phyloP scores from a whole-genome alignment of 2,329 filamentous ascomycete genomes.

The Colletotrichum tropicicola region DNA sequence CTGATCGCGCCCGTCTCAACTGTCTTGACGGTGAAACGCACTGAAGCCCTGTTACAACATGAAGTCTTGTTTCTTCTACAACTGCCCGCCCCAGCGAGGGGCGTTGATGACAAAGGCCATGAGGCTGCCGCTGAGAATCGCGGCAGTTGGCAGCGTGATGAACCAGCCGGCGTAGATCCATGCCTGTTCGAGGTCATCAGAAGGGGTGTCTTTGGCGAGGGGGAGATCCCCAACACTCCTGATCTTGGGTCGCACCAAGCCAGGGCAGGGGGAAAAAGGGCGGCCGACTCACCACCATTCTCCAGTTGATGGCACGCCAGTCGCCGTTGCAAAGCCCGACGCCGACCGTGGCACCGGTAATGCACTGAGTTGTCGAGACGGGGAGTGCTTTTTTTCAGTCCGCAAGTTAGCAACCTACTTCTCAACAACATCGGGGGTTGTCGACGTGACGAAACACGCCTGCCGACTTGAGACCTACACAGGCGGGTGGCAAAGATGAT shows the following conservation, averaged over 20 bases:
- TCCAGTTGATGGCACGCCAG: slow-evolving; percentile 69
- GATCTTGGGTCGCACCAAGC: neutral
- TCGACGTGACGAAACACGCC: slow-evolving; percentile 11
- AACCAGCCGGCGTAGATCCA: slow-evolving; percentile 70
- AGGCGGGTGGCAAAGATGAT: slow-evolving; percentile 15
- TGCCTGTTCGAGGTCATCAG: slow-evolving; percentile 32
- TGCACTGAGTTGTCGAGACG: slow-evolving; percentile 72
- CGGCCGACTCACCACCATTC: slow-evolving; percentile 53
- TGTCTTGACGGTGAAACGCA: no score
- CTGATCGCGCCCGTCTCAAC: no score
- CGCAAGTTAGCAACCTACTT: neutral
- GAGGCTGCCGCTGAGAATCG: slow-evolving; percentile 65
- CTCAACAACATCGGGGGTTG: neutral
- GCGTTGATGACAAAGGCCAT: slow-evolving; percentile 72
- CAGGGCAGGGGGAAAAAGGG: no score
- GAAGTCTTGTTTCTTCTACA: neutral
- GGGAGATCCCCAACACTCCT: no score
- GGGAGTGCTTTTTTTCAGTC: slow-evolving; percentile 55
- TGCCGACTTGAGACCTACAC: neutral
- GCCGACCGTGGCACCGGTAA: slow-evolving; percentile 69
- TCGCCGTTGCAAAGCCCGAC: slow-evolving; percentile 69
- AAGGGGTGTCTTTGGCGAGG: neutral
- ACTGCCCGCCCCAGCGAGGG: slow-evolving; percentile 54
- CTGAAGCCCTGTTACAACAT: no score
- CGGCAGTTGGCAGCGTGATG: slow-evolving; percentile 66